phyloP scores from a whole-genome alignment of 768 basidiomycete species.

The Russula brevipes region DNA sequence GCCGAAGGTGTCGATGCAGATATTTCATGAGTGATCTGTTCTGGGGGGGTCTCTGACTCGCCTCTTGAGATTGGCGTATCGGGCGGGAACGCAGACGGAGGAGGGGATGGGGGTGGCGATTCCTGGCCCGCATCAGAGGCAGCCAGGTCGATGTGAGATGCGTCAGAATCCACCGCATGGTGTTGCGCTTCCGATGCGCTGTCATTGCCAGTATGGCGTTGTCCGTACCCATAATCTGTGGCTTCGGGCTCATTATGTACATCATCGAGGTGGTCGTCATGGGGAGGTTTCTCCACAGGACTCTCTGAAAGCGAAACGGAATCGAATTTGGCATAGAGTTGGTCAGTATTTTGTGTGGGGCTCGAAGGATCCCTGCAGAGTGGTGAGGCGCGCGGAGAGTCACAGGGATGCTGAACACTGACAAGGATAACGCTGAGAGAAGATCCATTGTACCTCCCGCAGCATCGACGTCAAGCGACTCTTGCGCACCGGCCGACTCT shows the following conservation, averaged over 20 bases:
- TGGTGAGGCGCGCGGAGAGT: not conserved
- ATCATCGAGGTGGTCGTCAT: not conserved
- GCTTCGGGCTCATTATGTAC: not conserved
- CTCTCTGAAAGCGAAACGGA: conserved; percentile 15
- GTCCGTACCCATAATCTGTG: not conserved
- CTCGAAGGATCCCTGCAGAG: conserved; percentile 31
- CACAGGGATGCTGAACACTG: conserved; percentile 4
- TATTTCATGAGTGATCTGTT: not conserved
- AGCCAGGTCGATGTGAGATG: conserved; percentile 3
- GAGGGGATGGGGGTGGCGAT: conserved; percentile 10
- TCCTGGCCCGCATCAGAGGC: conserved; percentile 1
- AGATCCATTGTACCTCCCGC: not conserved
- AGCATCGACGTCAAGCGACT: conserved; percentile 53
- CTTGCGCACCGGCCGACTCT: conserved; percentile 28
- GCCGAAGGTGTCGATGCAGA: conserved; percentile 27
- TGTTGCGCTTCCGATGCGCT: not conserved
- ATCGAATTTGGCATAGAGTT: conserved; percentile 11
- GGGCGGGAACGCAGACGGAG: conserved; percentile 8
- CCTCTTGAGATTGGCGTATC: conserved; percentile 21
- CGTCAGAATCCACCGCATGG: not conserved
- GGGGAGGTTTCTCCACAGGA: not conserved
- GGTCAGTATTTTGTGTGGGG: conserved; percentile 27
- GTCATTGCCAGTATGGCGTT: not conserved
- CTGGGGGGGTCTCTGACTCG: not conserved
- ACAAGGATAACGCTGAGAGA: not conserved